A percentile compares a stretch with the other conserved stretches of the same genome.
These are phyloP conservation scores for Albizia julibrissin DNA, from an alignment of 306 rosid species.

Conservation along the genomic window DNA sequence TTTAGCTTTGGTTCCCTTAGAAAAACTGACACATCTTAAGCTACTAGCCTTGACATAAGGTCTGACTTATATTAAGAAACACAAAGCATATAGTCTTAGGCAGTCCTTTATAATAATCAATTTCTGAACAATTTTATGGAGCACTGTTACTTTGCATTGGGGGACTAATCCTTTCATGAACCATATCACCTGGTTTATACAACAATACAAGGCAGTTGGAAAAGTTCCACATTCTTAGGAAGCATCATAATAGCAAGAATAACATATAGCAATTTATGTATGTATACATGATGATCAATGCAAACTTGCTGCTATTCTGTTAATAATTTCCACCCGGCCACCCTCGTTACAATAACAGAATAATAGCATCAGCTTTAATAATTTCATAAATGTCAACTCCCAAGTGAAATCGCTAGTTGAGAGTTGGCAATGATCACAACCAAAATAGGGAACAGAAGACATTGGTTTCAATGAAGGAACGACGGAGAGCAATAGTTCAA, in stretches of 20 bases:
- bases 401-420: slow-evolving; percentile 11
- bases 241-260: background rate
- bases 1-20: background rate
- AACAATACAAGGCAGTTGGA: background rate
- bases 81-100: background rate
- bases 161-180: background rate
- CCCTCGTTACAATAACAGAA: background rate
- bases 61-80: slow-evolving; percentile 1
- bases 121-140: slow-evolving; percentile 1
- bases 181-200: background rate
- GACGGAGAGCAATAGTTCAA: background rate
- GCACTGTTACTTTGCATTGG: background rate
- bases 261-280: background rate
- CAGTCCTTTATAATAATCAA: slow-evolving; percentile 19
- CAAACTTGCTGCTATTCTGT: background rate
- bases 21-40: slow-evolving; percentile 14
- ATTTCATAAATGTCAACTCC: background rate
- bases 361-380: background rate
- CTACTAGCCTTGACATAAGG: slow-evolving; percentile 6
- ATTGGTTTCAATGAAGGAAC: slow-evolving; percentile 3
- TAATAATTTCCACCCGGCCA: slow-evolving; percentile 11
- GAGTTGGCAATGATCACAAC: slow-evolving; percentile 5
- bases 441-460: background rate
- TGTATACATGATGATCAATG: background rate
- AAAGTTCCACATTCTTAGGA: background rate